Conservation (phyloP, 306 rosid genomes). For the Pterocarpus macrocarpus region DNA sequence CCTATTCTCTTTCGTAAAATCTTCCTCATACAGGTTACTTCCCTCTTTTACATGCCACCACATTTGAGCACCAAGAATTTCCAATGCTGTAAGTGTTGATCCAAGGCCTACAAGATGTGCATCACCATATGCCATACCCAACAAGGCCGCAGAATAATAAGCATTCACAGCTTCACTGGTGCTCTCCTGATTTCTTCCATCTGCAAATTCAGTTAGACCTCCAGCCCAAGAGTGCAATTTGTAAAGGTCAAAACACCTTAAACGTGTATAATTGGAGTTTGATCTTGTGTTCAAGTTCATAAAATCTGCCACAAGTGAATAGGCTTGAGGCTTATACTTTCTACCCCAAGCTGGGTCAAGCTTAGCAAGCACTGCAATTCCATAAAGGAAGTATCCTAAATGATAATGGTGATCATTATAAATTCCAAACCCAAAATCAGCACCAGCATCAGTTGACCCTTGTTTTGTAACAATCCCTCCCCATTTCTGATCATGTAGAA, state of each 20-base stretch:
- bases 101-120: slow-evolving; percentile 62
- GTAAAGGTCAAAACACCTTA: slow-evolving; percentile 81
- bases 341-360: slow-evolving; percentile 84
- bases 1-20: slow-evolving; percentile 66
- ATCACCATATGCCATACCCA: slow-evolving; percentile 87
- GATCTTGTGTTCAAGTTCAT: slow-evolving; percentile 60
- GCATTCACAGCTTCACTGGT: slow-evolving; percentile 86
- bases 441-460: slow-evolving; percentile 67
- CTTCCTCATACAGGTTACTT: slow-evolving; percentile 61
- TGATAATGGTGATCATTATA: slow-evolving; percentile 89
- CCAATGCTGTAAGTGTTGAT: slow-evolving; percentile 72
- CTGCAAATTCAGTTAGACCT: slow-evolving; percentile 80
- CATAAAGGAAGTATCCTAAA: slow-evolving; percentile 84
- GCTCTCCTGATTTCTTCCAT: slow-evolving; percentile 92
- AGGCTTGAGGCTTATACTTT: slow-evolving; percentile 72
- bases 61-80: slow-evolving; percentile 70
- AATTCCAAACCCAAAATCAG: slow-evolving; percentile 84
- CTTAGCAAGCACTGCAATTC: slow-evolving; percentile 79
- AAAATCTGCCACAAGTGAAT: slow-evolving; percentile 73
- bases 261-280: slow-evolving; percentile 62
- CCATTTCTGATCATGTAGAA: slow-evolving; percentile 79
- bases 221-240: slow-evolving; percentile 92
- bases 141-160: slow-evolving; percentile 81
- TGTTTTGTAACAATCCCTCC: slow-evolving; percentile 78
- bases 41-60: slow-evolving; percentile 89